Percentiles rank a stretch among this genome's conserved stretches.
Conservation (phyloP, 2,329 filamentous ascomycete species). For the Fusarium kyushuense region DNA sequence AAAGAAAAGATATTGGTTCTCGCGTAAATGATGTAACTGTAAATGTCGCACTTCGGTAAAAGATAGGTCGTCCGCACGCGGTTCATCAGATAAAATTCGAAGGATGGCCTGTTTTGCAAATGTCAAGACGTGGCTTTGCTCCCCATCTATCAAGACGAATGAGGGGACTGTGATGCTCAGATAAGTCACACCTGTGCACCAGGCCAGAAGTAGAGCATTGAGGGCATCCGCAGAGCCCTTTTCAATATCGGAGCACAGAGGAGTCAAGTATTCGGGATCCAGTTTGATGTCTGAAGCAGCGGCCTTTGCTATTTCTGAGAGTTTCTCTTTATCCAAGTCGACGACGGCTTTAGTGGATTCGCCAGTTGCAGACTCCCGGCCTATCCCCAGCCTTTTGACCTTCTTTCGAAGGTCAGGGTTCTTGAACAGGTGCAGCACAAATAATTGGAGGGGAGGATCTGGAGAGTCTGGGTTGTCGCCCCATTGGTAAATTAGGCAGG, state of each 20-base stretch:
- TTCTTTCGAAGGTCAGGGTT: background rate
- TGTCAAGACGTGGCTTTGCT: background rate
- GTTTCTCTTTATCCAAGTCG: background rate
- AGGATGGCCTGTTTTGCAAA: background rate
- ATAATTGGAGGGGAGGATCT: background rate
- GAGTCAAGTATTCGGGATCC: fast-evolving
- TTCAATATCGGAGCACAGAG: background rate
- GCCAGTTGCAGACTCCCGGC: too few relatives aligned
- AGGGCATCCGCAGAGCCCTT: background rate
- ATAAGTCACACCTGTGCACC: background rate
- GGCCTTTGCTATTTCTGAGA: background rate
- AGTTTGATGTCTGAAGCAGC: background rate
- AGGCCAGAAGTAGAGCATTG: background rate
- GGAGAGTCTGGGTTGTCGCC: background rate
- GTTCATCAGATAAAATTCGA: background rate
- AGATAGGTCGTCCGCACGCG: background rate
- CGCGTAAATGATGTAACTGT: background rate
- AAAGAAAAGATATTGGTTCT: background rate
- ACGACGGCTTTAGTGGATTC: too few relatives aligned
- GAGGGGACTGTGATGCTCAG: fast-evolving
- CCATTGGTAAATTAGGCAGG: constrained; percentile 1
- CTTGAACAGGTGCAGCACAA: background rate
- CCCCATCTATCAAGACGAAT: fast-evolving
- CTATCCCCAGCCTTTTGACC: background rate
- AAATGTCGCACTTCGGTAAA: background rate